Conservation (phyloP, 2,329 filamentous ascomycete genomes). For the Colletotrichum shisoi region DNA sequence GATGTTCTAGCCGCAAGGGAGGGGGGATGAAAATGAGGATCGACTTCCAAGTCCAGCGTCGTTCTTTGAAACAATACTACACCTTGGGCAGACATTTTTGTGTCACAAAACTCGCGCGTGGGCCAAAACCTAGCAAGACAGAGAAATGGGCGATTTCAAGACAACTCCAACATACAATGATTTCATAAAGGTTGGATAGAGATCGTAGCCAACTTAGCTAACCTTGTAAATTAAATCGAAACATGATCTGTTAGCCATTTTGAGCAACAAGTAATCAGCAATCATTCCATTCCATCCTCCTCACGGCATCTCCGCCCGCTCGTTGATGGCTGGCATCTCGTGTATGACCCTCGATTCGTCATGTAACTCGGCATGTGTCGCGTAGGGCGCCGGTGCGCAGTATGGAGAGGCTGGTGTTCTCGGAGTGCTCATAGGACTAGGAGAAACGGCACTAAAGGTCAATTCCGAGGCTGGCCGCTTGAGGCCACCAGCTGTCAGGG, state of each 20-base stretch:
- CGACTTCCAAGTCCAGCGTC: background rate
- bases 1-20: background rate
- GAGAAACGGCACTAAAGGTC: background rate
- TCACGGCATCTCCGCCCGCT: constrained; percentile 18
- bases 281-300: too few species aligned
- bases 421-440: constrained; percentile 25
- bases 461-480: background rate
- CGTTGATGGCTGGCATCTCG: constrained; percentile 31
- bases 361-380: constrained; percentile 10
- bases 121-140: background rate
- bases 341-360: constrained; percentile 19
- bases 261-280: too few species aligned
- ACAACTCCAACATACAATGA: too few species aligned
- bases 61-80: background rate
- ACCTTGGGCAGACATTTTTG: background rate
- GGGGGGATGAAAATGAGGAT: background rate
- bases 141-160: background rate
- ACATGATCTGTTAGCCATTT: too few species aligned
- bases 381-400: background rate
- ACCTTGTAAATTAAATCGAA: background rate
- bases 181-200: too few species aligned
- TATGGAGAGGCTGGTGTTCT: constrained; percentile 15
- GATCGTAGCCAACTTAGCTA: background rate
- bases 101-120: too few species aligned
- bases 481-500: background rate